Percentiles rank a stretch among this genome's conserved stretches.
phyloP scores from a whole-genome alignment of 2,329 filamentous ascomycete genomes.

The Paraphaeosphaeria sporulosa region DNA sequence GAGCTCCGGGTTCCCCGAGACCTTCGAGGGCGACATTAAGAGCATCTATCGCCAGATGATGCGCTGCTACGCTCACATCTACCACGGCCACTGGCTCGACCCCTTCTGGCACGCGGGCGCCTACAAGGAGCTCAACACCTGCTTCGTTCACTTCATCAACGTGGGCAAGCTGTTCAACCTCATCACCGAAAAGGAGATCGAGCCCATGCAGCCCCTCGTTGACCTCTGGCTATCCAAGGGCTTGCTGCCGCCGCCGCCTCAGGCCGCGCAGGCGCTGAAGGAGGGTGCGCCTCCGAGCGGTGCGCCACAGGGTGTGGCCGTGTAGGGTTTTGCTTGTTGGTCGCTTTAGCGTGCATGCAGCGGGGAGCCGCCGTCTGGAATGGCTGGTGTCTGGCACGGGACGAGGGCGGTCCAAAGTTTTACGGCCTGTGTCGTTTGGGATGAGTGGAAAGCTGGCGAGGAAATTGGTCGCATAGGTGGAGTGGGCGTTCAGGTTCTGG shows the following conservation, averaged over 20 bases:
- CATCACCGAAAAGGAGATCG: slow-evolving; percentile 86
- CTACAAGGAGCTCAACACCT: slow-evolving; percentile 61
- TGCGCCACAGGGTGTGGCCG: slow-evolving; percentile 27
- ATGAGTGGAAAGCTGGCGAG: not conserved
- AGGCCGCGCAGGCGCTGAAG: slow-evolving; percentile 22
- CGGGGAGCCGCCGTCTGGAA: slow-evolving; percentile 8
- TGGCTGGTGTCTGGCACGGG: not conserved
- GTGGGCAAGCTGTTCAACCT: slow-evolving; percentile 78
- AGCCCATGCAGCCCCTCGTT: slow-evolving; percentile 94
- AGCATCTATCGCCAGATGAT: slow-evolving; percentile 64
- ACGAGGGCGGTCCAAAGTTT: not conserved
- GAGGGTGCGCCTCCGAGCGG: slow-evolving; percentile 26
- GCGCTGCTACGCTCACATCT: slow-evolving; percentile 62
- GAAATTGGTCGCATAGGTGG: slow-evolving; percentile 11
- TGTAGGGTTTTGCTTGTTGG: slow-evolving; percentile 5
- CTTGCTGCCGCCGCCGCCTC: slow-evolving; percentile 68
- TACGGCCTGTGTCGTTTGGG: not conserved
- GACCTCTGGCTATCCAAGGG: slow-evolving; percentile 91
- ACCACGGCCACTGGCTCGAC: slow-evolving; percentile 60
- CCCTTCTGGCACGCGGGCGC: slow-evolving; percentile 58
- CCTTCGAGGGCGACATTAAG: slow-evolving; percentile 78
- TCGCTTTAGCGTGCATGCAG: not conserved
- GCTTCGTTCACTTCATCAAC: slow-evolving; percentile 62
- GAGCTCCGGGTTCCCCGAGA: slow-evolving; percentile 72
- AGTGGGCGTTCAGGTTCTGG: slow-evolving; percentile 12